phyloP scores from a whole-genome alignment of 306 rosid genomes.

The Arachis hypogaea region DNA sequence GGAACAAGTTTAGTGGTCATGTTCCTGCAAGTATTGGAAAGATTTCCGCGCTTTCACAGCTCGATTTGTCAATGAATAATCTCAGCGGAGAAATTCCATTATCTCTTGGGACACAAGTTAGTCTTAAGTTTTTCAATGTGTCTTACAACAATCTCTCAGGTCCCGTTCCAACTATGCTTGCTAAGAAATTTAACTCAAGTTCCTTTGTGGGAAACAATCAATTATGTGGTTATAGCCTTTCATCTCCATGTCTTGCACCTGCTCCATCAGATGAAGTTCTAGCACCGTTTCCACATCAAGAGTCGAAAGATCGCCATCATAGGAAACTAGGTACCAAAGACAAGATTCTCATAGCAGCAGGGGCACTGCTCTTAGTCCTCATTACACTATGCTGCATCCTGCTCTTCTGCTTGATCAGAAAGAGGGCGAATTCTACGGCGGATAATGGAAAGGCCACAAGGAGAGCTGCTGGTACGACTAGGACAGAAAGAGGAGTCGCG shows the following conservation, averaged over 20 bases:
- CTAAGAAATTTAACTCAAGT: conserved; percentile 62
- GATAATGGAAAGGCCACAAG: conserved; percentile 36
- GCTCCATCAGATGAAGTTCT: conserved; percentile 53
- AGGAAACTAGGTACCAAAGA: conserved; percentile 66
- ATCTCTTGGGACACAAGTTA: conserved; percentile 46
- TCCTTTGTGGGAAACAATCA: conserved; percentile 70
- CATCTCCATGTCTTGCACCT: conserved; percentile 54
- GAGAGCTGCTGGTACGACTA: conserved; percentile 9
- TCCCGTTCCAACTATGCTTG: conserved; percentile 58
- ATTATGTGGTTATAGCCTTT: conserved; percentile 68
- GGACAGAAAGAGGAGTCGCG: conserved; percentile 54
- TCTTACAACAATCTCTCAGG: conserved; percentile 80
- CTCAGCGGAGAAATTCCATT: conserved; percentile 66
- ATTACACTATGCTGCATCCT: conserved; percentile 55
- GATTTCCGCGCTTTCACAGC: conserved; percentile 59
- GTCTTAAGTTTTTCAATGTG: conserved; percentile 60
- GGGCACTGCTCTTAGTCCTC: conserved; percentile 56
- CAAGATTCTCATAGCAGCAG: conserved; percentile 71
- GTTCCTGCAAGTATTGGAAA: conserved; percentile 61
- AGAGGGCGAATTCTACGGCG: conserved; percentile 48
- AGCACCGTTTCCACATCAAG: conserved; percentile 41
- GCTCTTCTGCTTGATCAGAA: conserved; percentile 59
- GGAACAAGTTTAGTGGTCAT: conserved; percentile 56
- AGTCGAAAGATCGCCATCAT: conserved; percentile 39
- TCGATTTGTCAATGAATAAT: conserved; percentile 71